These are phyloP conservation scores for Parastagonospora nodorum DNA, from an alignment of 2,329 filamentous ascomycete genomes.

Conservation along the genomic window DNA sequence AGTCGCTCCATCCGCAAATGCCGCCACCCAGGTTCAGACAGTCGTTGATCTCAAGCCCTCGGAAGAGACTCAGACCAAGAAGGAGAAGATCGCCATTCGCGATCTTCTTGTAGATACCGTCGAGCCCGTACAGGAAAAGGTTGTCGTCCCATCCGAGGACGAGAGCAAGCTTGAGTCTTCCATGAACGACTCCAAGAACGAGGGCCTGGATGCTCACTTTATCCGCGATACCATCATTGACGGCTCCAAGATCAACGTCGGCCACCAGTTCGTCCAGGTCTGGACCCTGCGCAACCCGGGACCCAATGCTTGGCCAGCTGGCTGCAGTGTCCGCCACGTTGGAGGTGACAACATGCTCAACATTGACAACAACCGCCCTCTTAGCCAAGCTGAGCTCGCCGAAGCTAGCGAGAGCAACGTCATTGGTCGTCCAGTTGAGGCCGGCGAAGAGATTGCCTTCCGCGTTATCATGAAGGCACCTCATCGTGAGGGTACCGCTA, in stretches of 20 bases:
- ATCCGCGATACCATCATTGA: conserved; percentile 79
- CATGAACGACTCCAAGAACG: conserved; percentile 16
- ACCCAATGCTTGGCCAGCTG: conserved; percentile 78
- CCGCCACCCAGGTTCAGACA: conserved; percentile 70
- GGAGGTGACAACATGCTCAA: conserved; percentile 97
- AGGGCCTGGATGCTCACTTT: conserved; percentile 68
- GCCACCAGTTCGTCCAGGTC: conserved; percentile 81
- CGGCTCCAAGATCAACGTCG: conserved; percentile 72
- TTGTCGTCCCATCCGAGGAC: conserved; percentile 20
- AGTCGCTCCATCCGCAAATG: conserved; percentile 54
- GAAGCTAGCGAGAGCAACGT: conserved; percentile 83
- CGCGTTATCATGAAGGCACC: conserved; percentile 85
- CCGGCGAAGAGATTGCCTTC: conserved; percentile 79
- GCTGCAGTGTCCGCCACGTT: conserved; percentile 87
- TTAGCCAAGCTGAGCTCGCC: conserved; percentile 76
- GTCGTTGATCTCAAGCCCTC: conserved; percentile 63
- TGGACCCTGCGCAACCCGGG: conserved; percentile 92
- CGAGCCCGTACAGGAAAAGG: conserved; percentile 42
- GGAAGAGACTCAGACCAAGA: conserved; percentile 48
- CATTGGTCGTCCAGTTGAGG: conserved; percentile 69
- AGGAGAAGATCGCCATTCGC: conserved; percentile 50
- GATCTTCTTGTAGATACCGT: conserved; percentile 43
- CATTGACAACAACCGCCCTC: conserved; percentile 77
- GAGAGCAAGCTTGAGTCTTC: conserved; percentile 19
- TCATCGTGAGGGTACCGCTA: conserved; percentile 73